Evolutionary conservation across 1,284 basidiomycete genomes (phyloP).

Genomic region (Earliella scabrosa): DNA sequence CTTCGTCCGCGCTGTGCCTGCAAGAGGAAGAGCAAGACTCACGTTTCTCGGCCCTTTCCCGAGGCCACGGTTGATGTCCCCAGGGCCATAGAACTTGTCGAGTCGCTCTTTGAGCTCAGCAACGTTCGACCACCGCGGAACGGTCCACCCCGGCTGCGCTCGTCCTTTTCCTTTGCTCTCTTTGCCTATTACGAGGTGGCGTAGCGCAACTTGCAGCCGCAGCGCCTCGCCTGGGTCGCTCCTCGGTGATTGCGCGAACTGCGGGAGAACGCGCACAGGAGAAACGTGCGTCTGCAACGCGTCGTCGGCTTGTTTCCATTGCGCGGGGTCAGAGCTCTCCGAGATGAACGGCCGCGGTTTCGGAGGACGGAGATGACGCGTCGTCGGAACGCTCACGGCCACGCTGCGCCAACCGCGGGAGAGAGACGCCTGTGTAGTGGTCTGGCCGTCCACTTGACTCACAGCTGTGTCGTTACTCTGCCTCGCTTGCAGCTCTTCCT

Average conservation of each 20-base stretch:
- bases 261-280: conserved; percentile 6
- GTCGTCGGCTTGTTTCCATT: conserved; percentile 14
- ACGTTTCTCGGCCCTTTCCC: conserved; percentile 24
- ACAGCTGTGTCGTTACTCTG: too few species aligned
- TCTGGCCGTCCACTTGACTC: neutral
- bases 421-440: neutral
- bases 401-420: neutral
- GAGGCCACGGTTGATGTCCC: conserved; percentile 26
- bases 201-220: conserved; percentile 7
- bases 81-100: conserved; percentile 27
- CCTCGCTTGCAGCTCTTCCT: too few species aligned
- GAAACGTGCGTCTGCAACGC: conserved; percentile 20
- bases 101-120: conserved; percentile 29
- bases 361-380: conserved; percentile 1
- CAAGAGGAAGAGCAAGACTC: conserved; percentile 2
- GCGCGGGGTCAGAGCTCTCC: conserved; percentile 5
- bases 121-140: conserved; percentile 27
- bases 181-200: neutral
- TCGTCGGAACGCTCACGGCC: neutral
- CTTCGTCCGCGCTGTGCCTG: neutral
- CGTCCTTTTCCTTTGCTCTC: conserved; percentile 15
- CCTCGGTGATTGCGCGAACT: conserved; percentile 9
- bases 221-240: neutral
- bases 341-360: conserved; percentile 10
- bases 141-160: conserved; percentile 15